Evolutionary conservation across 1,284 basidiomycete species (phyloP).

Genomic region (Entoloma clypeatum): DNA sequence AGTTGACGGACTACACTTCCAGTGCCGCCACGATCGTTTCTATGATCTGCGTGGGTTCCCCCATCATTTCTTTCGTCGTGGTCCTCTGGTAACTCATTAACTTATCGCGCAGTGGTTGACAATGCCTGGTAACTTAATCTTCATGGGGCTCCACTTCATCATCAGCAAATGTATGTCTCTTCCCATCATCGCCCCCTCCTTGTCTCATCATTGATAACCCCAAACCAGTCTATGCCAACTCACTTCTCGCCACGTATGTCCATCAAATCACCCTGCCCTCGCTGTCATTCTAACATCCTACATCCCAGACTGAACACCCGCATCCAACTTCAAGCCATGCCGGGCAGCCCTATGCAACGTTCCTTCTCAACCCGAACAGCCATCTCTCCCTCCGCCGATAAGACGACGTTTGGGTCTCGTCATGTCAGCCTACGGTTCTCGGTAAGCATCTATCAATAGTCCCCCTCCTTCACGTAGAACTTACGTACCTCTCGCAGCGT

Average conservation of each 20-base stretch:
- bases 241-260: slow-evolving; percentile 26
- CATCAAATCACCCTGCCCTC: not conserved
- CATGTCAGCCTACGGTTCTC: slow-evolving; percentile 3
- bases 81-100: not conserved
- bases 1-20: not conserved
- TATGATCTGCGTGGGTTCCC: slow-evolving; percentile 21
- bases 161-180: slow-evolving; percentile 45
- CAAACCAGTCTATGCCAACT: slow-evolving; percentile 30
- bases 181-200: not conserved
- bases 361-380: slow-evolving; percentile 16
- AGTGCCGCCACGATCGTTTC: slow-evolving; percentile 21
- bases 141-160: slow-evolving; percentile 48
- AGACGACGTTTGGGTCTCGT: slow-evolving; percentile 6
- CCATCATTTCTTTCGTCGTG: not conserved
- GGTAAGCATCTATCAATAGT: not conserved
- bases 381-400: slow-evolving; percentile 18
- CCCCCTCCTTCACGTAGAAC: not conserved
- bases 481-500: not conserved
- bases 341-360: slow-evolving; percentile 13
- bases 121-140: slow-evolving; percentile 42
- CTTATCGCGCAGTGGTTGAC: slow-evolving; percentile 39
- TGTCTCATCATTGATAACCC: not conserved
- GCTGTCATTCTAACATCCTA: not conserved
- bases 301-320: slow-evolving; percentile 25
- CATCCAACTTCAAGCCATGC: slow-evolving; percentile 15